phyloP scores from a whole-genome alignment of 2,329 filamentous ascomycete species.

The Aspergillus alliaceus region DNA sequence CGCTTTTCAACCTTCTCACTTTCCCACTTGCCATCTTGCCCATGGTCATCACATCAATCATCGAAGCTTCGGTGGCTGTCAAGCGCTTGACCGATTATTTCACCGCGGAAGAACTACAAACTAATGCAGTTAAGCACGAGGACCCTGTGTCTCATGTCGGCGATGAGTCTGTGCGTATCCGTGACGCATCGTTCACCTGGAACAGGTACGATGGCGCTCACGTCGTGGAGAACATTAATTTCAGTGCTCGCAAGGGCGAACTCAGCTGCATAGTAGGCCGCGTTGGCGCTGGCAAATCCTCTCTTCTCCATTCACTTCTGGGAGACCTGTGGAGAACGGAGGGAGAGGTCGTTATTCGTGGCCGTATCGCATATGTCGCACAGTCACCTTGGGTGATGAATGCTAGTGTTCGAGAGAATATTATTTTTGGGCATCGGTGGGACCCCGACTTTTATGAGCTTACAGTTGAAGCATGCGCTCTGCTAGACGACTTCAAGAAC shows the following conservation, averaged over 20 bases:
- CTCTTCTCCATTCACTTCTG: slow-evolving; percentile 80
- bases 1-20: slow-evolving; percentile 92
- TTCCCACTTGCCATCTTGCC: slow-evolving; percentile 92
- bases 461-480: slow-evolving; percentile 86
- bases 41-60: slow-evolving; percentile 96
- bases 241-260: slow-evolving; percentile 87
- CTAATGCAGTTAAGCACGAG: slow-evolving; percentile 72
- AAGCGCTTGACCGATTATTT: slow-evolving; percentile 82
- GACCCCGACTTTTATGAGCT: slow-evolving; percentile 93
- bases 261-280: slow-evolving; percentile 89
- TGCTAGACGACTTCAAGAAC: slow-evolving; percentile 85
- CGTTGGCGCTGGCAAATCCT: slow-evolving; percentile 95
- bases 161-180: slow-evolving; percentile 81
- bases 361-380: slow-evolving; percentile 84
- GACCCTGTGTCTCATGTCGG: slow-evolving; percentile 72
- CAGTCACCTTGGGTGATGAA: slow-evolving; percentile 98
- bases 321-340: slow-evolving; percentile 90
- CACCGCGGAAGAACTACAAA: slow-evolving; percentile 83
- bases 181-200: slow-evolving; percentile 91
- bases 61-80: slow-evolving; percentile 93
- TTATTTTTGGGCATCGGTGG: slow-evolving; percentile 92
- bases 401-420: slow-evolving; percentile 94
- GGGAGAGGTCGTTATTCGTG: slow-evolving; percentile 79
- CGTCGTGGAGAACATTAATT: slow-evolving; percentile 79
- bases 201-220: slow-evolving; percentile 71